Evolutionary conservation across 1,284 basidiomycete genomes (phyloP).

Genomic region (Ceratobasidium theobromae): DNA sequence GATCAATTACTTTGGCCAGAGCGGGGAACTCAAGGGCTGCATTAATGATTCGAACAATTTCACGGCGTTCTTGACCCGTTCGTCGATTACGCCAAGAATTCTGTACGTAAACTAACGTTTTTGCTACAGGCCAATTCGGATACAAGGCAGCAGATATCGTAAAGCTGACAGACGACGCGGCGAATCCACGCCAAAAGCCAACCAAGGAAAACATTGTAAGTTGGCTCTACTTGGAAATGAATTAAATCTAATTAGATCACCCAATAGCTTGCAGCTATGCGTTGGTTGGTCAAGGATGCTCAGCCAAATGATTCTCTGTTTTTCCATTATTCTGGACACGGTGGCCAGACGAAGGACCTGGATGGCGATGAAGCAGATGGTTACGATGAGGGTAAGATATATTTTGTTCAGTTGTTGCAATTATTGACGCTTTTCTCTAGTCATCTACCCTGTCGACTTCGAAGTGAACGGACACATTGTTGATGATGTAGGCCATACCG

Average conservation of each 20-base stretch:
- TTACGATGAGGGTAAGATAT: conserved; percentile 41
- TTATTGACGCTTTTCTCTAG: conserved; percentile 45
- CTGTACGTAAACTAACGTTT: background rate
- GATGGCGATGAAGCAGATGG: conserved; percentile 63
- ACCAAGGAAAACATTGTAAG: conserved; percentile 81
- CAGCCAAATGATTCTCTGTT: conserved; percentile 83
- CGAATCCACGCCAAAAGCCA: conserved; percentile 63
- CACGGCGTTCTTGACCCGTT: conserved; percentile 68
- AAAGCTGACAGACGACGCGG: conserved; percentile 76
- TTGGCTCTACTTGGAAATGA: conserved; percentile 17
- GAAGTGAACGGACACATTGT: conserved; percentile 71
- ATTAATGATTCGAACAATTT: conserved; percentile 88
- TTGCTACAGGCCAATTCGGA: conserved; percentile 55
- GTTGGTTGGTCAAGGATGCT: conserved; percentile 84
- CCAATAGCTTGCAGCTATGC: conserved; percentile 72
- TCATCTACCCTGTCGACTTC: conserved; percentile 84
- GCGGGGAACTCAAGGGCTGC: conserved; percentile 70
- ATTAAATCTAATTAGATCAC: background rate
- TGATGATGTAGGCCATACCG: conserved; percentile 66
- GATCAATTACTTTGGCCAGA: conserved; percentile 77
- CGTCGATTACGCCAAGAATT: conserved; percentile 36
- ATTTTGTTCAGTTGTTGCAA: background rate
- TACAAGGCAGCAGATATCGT: conserved; percentile 84
- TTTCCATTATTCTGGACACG: conserved; percentile 91
- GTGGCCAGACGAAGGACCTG: conserved; percentile 71